phyloP scores from a whole-genome alignment of 2,329 filamentous ascomycete genomes.

The Exserohilum rostratum region DNA sequence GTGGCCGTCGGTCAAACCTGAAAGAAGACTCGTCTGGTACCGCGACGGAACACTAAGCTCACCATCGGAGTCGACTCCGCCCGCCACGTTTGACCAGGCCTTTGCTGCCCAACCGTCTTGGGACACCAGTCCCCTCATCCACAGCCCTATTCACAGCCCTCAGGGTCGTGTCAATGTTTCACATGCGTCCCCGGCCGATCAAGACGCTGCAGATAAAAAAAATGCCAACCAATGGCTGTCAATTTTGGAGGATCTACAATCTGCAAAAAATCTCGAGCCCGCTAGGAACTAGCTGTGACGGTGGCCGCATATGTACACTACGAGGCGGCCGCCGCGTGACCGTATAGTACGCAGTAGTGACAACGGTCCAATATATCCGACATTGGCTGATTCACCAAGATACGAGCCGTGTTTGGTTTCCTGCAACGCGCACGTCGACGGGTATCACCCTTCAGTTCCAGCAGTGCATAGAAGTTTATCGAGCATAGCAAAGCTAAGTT shows the following conservation, averaged over 20 bases:
- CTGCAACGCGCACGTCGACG: no score
- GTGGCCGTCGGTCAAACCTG: conserved; percentile 6
- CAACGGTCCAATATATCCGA: no score
- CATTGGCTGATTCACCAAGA: no score
- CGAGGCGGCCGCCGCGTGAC: background rate
- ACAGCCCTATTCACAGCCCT: background rate
- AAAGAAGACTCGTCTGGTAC: conserved; percentile 1
- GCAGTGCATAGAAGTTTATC: no score
- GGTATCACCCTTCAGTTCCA: no score
- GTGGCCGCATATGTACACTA: background rate
- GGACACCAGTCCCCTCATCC: background rate
- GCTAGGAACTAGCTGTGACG: background rate
- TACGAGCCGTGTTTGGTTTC: no score
- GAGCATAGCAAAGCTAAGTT: no score
- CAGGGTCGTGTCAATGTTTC: background rate
- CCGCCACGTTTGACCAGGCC: background rate
- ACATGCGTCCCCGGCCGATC: background rate
- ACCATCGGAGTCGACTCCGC: conserved; percentile 9
- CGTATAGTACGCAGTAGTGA: background rate
- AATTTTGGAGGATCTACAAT: background rate
- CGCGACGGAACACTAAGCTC: conserved; percentile 6
- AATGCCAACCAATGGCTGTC: background rate
- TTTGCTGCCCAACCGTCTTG: conserved; percentile 1
- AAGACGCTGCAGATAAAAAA: background rate
- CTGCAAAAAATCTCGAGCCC: background rate